A percentile compares a stretch with the other conserved stretches of the same genome.
phyloP scores from a whole-genome alignment of 1,284 basidiomycete species.

The Meripilus lineatus region DNA sequence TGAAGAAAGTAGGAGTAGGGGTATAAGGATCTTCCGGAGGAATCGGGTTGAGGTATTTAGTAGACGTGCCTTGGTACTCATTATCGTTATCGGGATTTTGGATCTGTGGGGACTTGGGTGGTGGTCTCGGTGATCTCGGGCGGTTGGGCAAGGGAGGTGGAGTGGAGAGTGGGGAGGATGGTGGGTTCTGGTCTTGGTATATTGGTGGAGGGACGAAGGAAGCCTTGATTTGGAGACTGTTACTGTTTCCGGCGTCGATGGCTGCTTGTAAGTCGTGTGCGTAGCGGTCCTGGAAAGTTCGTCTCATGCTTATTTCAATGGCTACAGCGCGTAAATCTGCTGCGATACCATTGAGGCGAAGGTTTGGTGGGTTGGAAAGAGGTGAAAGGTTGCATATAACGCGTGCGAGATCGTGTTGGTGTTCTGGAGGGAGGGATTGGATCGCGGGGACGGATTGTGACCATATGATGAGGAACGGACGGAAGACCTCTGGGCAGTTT shows the following conservation, averaged over 20 bases:
- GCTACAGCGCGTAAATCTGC: slow-evolving; percentile 73
- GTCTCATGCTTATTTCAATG: slow-evolving; percentile 74
- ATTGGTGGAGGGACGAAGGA: slow-evolving; percentile 69
- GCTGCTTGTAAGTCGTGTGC: slow-evolving; percentile 70
- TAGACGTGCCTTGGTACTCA: too few species aligned
- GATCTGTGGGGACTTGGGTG: neutral
- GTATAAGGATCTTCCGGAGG: neutral
- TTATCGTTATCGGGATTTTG: too few species aligned
- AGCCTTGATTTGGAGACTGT: slow-evolving; percentile 38
- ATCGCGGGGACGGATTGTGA: slow-evolving; percentile 58
- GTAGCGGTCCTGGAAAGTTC: slow-evolving; percentile 79
- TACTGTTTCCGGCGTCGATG: slow-evolving; percentile 50
- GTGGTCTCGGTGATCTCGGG: slow-evolving; percentile 17
- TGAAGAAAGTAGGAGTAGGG: slow-evolving; percentile 44
- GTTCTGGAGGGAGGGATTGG: slow-evolving; percentile 53
- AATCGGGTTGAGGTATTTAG: slow-evolving; percentile 4
- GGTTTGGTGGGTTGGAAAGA: slow-evolving; percentile 33
- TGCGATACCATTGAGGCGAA: slow-evolving; percentile 52
- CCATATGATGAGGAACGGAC: slow-evolving; percentile 70
- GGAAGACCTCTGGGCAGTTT: slow-evolving; percentile 60
- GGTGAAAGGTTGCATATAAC: slow-evolving; percentile 65
- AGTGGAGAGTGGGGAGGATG: slow-evolving; percentile 18
- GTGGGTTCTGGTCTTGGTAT: slow-evolving; percentile 41
- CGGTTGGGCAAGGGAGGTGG: slow-evolving; percentile 13
- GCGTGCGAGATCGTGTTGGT: slow-evolving; percentile 76